phyloP scores from a whole-genome alignment of 768 basidiomycete species.

The Clitopilus hobsonii region DNA sequence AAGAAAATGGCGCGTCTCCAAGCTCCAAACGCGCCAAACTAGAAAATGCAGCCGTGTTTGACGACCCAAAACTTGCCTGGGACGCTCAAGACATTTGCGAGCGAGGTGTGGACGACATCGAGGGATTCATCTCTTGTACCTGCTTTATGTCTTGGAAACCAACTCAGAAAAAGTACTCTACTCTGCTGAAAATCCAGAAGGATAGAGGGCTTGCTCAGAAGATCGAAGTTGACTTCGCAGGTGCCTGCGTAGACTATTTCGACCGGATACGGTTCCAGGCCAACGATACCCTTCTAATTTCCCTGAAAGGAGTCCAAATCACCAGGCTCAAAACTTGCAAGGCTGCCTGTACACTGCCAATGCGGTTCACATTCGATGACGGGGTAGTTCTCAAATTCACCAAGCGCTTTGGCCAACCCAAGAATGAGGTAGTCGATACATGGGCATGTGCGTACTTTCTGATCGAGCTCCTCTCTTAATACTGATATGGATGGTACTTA shows the following conservation, averaged over 20 bases:
- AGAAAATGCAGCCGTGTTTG: not conserved
- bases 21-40: not conserved
- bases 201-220: not conserved
- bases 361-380: slow-evolving; percentile 35
- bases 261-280: slow-evolving; percentile 33
- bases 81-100: not conserved
- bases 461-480: not conserved
- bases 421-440: slow-evolving; percentile 26
- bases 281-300: slow-evolving; percentile 39
- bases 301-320: slow-evolving; percentile 38
- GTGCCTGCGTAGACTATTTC: slow-evolving; percentile 25
- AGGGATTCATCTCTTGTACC: not conserved
- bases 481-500: not conserved
- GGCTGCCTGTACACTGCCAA: slow-evolving; percentile 27
- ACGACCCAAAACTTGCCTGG: not conserved
- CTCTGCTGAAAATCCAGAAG: not conserved
- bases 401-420: slow-evolving; percentile 19
- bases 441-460: slow-evolving; percentile 31
- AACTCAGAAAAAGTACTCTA: not conserved
- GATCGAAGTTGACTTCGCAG: slow-evolving; percentile 19
- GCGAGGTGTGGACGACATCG: not conserved
- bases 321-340: slow-evolving; percentile 19
- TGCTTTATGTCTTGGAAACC: not conserved
- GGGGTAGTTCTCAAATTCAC: slow-evolving; percentile 39
- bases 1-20: too few species aligned